Evolutionary conservation across 768 basidiomycete genomes (phyloP).

Genomic region (Tylopilus sp.): DNA sequence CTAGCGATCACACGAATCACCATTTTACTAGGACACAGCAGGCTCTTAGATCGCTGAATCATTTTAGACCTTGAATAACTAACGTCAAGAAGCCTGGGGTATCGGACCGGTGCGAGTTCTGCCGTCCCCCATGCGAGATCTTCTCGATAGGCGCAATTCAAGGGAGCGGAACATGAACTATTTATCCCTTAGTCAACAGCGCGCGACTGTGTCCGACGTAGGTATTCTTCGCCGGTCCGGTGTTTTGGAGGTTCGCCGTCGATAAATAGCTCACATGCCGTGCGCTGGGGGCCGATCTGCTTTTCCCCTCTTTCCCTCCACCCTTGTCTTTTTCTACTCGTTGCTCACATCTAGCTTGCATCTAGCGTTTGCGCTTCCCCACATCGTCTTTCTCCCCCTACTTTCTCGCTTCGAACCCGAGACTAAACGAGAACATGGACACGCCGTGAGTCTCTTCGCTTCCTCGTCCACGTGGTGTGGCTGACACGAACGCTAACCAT

Average conservation of each 20-base stretch:
- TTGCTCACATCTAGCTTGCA: not conserved
- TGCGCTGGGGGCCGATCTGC: no score
- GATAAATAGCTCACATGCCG: no score
- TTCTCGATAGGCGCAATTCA: not conserved
- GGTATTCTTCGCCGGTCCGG: no score
- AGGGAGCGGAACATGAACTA: no score
- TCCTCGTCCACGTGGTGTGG: not conserved
- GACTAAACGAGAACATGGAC: not conserved
- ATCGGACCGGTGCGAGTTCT: not conserved
- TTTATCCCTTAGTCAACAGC: no score
- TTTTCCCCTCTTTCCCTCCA: not conserved
- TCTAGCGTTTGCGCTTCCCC: not conserved
- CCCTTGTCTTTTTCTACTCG: not conserved
- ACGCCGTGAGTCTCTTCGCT: not conserved
- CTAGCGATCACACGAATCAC: no score
- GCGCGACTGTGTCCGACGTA: no score
- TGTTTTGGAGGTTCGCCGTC: not conserved
- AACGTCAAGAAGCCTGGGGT: no score
- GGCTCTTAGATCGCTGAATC: no score
- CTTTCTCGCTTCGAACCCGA: not conserved
- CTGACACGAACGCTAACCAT: not conserved
- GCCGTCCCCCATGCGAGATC: not conserved
- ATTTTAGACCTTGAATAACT: not conserved
- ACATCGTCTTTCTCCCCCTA: not conserved
- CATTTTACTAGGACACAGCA: no score